A percentile compares a stretch with the other conserved stretches of the same genome.
These are phyloP conservation scores for Apocynum venetum DNA, from an alignment of 257 asterid genomes.

Conservation along the genomic window DNA sequence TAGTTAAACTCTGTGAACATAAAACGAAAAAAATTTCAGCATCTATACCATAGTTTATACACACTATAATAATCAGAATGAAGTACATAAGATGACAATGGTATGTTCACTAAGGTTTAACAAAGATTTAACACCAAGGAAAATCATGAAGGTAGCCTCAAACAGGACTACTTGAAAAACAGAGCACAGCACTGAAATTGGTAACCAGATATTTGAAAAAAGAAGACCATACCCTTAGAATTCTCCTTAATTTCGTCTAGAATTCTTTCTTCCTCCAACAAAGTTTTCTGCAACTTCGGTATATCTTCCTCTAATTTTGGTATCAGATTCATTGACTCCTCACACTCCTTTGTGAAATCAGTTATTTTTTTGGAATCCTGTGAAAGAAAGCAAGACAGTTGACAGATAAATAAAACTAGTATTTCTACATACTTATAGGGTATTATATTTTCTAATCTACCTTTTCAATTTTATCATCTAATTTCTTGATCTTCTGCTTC, in stretches of 20 bases:
- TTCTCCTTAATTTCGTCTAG: constrained; percentile 75
- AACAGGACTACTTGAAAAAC: not conserved
- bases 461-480: constrained; percentile 78
- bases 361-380: constrained; percentile 70
- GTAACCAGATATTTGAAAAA: not conserved
- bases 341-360: constrained; percentile 64
- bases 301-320: constrained; percentile 77
- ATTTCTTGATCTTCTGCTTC: constrained; percentile 82
- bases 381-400: not conserved
- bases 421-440: not conserved
- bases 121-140: not conserved
- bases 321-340: constrained; percentile 67
- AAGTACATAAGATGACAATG: not conserved
- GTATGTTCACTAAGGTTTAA: not conserved
- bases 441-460: constrained; percentile 31
- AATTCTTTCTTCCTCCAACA: constrained; percentile 67
- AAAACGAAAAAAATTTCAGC: not conserved
- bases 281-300: constrained; percentile 58
- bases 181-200: not conserved
- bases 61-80: not conserved
- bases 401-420: not conserved
- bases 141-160: not conserved
- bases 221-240: constrained; percentile 52
- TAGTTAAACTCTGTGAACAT: not conserved
- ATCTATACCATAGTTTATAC: not conserved